A percentile compares a stretch with the other conserved stretches of the same genome.
Evolutionary conservation across 495 filamentous ascomycete species (phyloP).

Genomic region (Hapsidospora chrysogenum): DNA sequence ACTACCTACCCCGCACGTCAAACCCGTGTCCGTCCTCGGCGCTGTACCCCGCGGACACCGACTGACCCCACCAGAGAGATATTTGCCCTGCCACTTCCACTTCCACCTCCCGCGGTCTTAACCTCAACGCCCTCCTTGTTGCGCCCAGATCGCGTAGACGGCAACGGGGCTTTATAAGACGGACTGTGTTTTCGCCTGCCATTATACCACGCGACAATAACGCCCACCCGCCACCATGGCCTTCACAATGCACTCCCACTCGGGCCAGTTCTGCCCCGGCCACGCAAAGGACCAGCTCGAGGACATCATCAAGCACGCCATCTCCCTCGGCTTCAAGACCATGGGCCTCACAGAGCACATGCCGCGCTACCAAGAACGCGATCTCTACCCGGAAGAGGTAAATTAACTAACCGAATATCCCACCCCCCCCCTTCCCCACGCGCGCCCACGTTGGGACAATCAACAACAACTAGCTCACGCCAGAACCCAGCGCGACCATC

Average conservation of each 20-base stretch:
- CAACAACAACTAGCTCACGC: not conserved
- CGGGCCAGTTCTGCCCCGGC: conserved; percentile 84
- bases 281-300: conserved; percentile 78
- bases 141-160: too few relatives aligned
- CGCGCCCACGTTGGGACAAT: conserved; percentile 3
- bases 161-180: too few relatives aligned
- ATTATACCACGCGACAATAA: too few relatives aligned
- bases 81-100: too few relatives aligned
- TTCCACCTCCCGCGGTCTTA: too few relatives aligned
- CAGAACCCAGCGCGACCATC: not conserved
- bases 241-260: conserved; percentile 97
- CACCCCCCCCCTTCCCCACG: conserved; percentile 6
- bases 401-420: not conserved
- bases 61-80: too few relatives aligned
- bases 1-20: too few relatives aligned
- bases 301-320: conserved; percentile 65
- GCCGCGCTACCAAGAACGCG: conserved; percentile 52
- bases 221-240: conserved; percentile 41
- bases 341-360: conserved; percentile 97
- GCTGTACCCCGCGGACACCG: too few relatives aligned
- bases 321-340: conserved; percentile 56
- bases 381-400: conserved; percentile 91
- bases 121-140: too few relatives aligned
- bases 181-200: too few relatives aligned
- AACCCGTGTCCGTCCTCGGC: too few relatives aligned